Conservation (phyloP, 176 grass and related monocot species). For the Carex pumila region DNA sequence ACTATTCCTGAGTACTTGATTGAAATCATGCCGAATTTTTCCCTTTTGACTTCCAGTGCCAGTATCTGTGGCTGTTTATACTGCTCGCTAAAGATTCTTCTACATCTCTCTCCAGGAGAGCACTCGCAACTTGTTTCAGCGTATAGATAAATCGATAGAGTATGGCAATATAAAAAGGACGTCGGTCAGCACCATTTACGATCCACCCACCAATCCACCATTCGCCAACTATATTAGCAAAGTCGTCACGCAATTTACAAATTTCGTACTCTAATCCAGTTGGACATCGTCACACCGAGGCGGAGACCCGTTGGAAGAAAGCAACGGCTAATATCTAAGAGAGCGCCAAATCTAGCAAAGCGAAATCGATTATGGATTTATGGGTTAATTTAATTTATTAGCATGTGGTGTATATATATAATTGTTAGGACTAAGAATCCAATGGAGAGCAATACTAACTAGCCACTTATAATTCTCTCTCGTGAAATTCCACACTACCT, state of each 20-base stretch:
- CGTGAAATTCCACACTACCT: background rate
- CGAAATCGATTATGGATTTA: background rate
- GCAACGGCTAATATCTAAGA: background rate
- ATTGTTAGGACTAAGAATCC: background rate
- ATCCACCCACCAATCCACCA: background rate
- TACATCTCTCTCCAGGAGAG: too few species aligned
- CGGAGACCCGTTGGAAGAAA: background rate
- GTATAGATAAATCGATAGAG: background rate
- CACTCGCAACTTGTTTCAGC: background rate
- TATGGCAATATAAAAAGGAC: background rate
- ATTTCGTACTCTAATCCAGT: background rate
- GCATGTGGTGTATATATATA: background rate
- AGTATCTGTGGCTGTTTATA: too few species aligned
- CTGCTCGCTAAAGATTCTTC: too few species aligned
- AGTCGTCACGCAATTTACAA: conserved; percentile 14
- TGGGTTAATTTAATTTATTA: background rate
- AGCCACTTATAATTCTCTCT: background rate
- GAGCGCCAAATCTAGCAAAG: background rate
- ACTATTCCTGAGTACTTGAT: too few species aligned
- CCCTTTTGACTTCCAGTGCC: too few species aligned
- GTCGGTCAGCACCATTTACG: background rate
- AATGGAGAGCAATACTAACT: background rate
- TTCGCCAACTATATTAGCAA: background rate
- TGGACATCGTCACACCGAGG: background rate
- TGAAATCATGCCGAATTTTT: too few species aligned